Percentiles rank a stretch among this genome's conserved stretches.
phyloP scores from a whole-genome alignment of 2,329 filamentous ascomycete species.

The Colletotrichum falcatum region DNA sequence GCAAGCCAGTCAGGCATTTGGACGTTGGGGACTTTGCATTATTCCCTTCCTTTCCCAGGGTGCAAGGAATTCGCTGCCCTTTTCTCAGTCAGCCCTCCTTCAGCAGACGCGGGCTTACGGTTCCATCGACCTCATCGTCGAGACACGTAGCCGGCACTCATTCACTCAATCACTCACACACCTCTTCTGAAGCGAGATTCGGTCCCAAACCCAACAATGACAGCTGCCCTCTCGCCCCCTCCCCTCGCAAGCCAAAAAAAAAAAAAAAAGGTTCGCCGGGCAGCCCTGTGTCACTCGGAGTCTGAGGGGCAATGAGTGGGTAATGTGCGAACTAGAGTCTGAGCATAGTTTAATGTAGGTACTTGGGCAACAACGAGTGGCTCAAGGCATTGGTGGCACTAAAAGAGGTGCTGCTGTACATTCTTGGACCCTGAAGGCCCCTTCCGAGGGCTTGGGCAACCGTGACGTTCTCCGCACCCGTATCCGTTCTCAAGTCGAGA shows the following conservation, averaged over 20 bases:
- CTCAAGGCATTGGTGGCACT: not conserved
- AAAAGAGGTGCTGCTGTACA: not conserved
- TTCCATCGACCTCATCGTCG: not conserved
- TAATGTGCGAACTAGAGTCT: not conserved
- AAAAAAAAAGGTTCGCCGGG: not conserved
- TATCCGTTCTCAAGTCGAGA: not conserved
- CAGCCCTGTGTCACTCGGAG: constrained; percentile 1
- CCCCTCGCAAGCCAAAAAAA: no score
- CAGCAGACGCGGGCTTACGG: not conserved
- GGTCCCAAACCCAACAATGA: not conserved
- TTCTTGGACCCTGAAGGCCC: constrained; percentile 33
- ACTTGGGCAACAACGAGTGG: not conserved
- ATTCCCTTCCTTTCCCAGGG: constrained; percentile 9
- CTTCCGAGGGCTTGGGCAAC: constrained; percentile 31
- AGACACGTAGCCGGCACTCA: not conserved
- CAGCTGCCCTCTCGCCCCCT: no score
- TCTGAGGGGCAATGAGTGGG: not conserved
- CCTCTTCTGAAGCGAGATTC: not conserved
- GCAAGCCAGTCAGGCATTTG: constrained; percentile 24
- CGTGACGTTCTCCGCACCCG: constrained; percentile 19
- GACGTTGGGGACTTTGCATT: not conserved
- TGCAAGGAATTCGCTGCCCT: not conserved
- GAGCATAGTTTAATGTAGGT: not conserved
- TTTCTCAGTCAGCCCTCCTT: not conserved
- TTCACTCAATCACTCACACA: not conserved